phyloP scores from a whole-genome alignment of 2,329 filamentous ascomycete species.

The Calonectria montana region DNA sequence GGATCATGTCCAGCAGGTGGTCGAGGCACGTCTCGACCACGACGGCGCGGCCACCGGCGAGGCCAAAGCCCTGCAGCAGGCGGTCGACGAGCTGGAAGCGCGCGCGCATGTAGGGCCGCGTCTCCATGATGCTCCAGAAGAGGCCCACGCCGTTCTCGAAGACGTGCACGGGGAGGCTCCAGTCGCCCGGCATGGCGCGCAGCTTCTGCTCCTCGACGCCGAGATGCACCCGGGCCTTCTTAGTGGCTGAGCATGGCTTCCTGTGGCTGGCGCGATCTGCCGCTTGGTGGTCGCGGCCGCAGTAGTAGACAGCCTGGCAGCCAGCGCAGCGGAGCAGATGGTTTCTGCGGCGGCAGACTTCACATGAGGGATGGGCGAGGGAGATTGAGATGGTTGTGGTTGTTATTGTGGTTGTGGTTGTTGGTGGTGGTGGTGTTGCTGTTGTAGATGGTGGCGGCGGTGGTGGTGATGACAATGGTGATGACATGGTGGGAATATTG shows the following conservation, averaged over 20 bases:
- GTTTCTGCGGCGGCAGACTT: constrained; percentile 25
- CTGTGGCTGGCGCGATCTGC: constrained; percentile 53
- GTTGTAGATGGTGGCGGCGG: not conserved
- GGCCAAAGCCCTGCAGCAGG: constrained; percentile 44
- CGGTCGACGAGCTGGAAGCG: constrained; percentile 45
- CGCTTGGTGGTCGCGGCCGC: constrained; percentile 56
- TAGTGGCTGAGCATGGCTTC: constrained; percentile 51
- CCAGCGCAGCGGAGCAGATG: constrained; percentile 49
- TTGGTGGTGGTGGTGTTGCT: not conserved
- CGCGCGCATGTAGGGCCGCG: constrained; percentile 57
- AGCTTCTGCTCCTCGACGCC: constrained; percentile 52
- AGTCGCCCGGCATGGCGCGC: constrained; percentile 44
- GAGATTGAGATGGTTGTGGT: not conserved
- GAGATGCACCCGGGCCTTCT: constrained; percentile 43
- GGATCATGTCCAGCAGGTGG: constrained; percentile 56
- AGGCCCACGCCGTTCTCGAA: constrained; percentile 53
- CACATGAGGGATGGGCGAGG: constrained; percentile 20
- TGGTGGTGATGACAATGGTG: not conserved
- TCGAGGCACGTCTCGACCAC: constrained; percentile 50
- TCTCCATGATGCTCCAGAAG: constrained; percentile 56
- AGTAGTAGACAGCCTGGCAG: constrained; percentile 59
- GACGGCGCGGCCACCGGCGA: constrained; percentile 39
- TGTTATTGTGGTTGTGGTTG: not conserved
- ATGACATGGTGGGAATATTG: no score
- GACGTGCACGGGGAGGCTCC: constrained; percentile 42